Conservation (phyloP, 768 basidiomycete species). For the Austroboletus eburneus region DNA sequence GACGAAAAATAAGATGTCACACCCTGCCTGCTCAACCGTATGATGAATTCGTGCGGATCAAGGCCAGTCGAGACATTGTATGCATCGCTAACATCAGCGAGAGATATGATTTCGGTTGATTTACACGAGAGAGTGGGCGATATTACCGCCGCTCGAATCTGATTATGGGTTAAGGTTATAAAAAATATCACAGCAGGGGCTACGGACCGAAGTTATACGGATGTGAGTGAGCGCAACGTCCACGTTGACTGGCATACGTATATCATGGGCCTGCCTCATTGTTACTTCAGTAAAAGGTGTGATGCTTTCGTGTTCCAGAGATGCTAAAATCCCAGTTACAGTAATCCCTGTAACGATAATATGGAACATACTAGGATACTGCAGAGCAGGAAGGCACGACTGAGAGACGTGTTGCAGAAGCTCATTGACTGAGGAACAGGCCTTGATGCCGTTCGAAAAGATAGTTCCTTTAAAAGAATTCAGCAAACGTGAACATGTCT, state of each 20-base stretch:
- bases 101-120: conserved; percentile 76
- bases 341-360: neutral
- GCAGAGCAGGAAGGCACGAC: conserved; percentile 42
- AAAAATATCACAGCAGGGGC: neutral
- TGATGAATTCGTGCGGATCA: conserved; percentile 77
- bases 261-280: conserved; percentile 60
- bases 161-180: conserved; percentile 7
- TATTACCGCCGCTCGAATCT: conserved; percentile 71
- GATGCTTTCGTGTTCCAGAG: conserved; percentile 56
- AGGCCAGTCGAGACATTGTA: conserved; percentile 77
- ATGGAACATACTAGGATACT: conserved; percentile 49
- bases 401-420: conserved; percentile 54
- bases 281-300: conserved; percentile 58
- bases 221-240: conserved; percentile 67
- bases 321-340: conserved; percentile 37
- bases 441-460: conserved; percentile 49
- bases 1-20: conserved; percentile 77
- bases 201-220: conserved; percentile 68
- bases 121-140: conserved; percentile 66
- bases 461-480: conserved; percentile 39
- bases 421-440: conserved; percentile 61
- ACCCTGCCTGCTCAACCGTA: conserved; percentile 67
- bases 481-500: neutral
- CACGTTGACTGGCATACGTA: conserved; percentile 69
- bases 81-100: conserved; percentile 82